A percentile compares a stretch with the other conserved stretches of the same genome.
Conservation (phyloP, 176 grass and related monocot species). For the Lolium perenne region DNA sequence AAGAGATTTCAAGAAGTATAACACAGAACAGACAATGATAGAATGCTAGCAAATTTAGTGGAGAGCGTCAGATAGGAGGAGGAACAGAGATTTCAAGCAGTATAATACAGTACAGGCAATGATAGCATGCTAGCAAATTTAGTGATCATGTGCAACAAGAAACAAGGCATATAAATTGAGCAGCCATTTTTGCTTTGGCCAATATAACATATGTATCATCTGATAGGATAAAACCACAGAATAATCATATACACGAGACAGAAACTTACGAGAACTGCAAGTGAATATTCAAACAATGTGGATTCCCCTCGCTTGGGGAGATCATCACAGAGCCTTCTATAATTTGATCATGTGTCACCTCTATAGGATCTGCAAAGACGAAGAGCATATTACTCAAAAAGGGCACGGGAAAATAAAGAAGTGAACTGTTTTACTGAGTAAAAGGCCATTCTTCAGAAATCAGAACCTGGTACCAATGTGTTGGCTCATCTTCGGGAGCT, state of each 20-base stretch:
- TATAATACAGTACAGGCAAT: neutral
- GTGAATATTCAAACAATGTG: slow-evolving; percentile 83
- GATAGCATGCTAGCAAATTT: neutral
- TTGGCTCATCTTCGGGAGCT: slow-evolving; percentile 81
- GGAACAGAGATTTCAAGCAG: neutral
- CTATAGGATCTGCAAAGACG: slow-evolving; percentile 75
- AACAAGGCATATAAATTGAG: neutral
- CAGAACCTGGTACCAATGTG: slow-evolving; percentile 89
- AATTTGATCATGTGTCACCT: slow-evolving; percentile 81
- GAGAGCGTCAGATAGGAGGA: too few species aligned
- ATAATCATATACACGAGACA: slow-evolving; percentile 1
- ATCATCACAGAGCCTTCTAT: slow-evolving; percentile 82
- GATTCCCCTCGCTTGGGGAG: slow-evolving; percentile 78
- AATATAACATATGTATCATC: neutral
- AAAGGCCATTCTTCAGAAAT: slow-evolving; percentile 18
- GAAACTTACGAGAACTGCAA: slow-evolving; percentile 76
- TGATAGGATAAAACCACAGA: slow-evolving; percentile 15
- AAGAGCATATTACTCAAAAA: slow-evolving; percentile 31
- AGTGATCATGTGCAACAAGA: neutral
- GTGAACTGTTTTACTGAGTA: slow-evolving; percentile 10
- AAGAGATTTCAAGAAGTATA: neutral
- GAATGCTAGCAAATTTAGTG: too few species aligned
- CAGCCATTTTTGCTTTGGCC: neutral
- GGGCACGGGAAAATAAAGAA: neutral
- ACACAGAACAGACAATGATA: neutral